Conservation (phyloP, 2,329 filamentous ascomycete genomes). For the Lecanicillium sp. region DNA sequence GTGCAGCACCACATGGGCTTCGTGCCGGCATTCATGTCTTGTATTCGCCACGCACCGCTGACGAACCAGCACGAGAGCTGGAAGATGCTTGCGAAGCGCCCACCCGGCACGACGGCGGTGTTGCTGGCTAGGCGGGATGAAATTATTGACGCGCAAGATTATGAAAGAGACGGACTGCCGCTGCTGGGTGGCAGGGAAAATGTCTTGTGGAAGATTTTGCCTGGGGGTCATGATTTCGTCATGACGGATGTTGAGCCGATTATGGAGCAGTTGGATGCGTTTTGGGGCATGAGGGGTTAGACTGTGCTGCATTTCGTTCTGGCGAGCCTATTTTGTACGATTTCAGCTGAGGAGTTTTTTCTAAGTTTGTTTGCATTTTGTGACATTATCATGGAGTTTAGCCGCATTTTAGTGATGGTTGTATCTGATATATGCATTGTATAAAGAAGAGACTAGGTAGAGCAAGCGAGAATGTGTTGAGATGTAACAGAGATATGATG, state of each 20-base stretch:
- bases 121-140: constrained; percentile 43
- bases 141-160: constrained; percentile 43
- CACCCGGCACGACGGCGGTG: constrained; percentile 37
- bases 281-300: constrained; percentile 29
- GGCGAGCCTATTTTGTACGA: too few relatives aligned
- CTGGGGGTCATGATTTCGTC: constrained; percentile 53
- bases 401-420: too few relatives aligned
- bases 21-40: constrained; percentile 51
- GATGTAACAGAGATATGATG: neutral
- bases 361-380: too few relatives aligned
- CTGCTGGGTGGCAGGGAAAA: constrained; percentile 40
- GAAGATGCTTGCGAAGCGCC: constrained; percentile 33
- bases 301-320: neutral
- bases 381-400: too few relatives aligned
- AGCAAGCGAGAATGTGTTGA: neutral
- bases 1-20: constrained; percentile 47
- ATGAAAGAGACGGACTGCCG: constrained; percentile 39
- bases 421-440: too few relatives aligned
- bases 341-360: too few relatives aligned
- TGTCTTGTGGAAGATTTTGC: constrained; percentile 42
- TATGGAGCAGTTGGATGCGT: constrained; percentile 35
- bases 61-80: constrained; percentile 44
- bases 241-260: constrained; percentile 44
- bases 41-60: constrained; percentile 45
- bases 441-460: constrained; percentile 1